A percentile compares a stretch with the other conserved stretches of the same genome.
Conservation (phyloP, 306 rosid genomes). For the Quercus variabilis region DNA sequence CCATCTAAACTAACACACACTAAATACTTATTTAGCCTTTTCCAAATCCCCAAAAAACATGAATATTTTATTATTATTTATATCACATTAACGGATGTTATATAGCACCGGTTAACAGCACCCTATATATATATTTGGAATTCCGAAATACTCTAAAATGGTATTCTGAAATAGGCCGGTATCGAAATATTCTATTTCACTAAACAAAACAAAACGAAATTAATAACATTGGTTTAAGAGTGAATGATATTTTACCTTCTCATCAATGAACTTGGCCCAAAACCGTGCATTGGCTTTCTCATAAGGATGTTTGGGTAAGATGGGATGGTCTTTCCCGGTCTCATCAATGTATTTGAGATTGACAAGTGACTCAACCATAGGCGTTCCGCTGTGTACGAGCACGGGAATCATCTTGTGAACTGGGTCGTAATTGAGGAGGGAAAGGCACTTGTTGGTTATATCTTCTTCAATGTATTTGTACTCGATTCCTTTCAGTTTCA, state of each 20-base stretch:
- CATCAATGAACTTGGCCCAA: constrained; percentile 61
- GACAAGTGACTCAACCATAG: constrained; percentile 53
- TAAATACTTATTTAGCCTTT: no score
- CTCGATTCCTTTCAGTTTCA: constrained; percentile 50
- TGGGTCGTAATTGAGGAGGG: constrained; percentile 53
- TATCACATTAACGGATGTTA: no score
- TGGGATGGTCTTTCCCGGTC: constrained; percentile 32
- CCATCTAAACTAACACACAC: no score
- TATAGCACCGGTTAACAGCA: no score
- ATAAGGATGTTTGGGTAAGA: constrained; percentile 45
- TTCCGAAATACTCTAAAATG: no score
- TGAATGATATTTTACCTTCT: constrained; percentile 32
- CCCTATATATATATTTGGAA: no score
- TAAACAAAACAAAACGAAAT: no score
- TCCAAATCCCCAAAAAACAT: no score
- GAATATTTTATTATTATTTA: no score
- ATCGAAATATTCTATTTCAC: no score
- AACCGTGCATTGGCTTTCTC: constrained; percentile 56
- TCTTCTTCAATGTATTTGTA: constrained; percentile 40
- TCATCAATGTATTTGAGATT: constrained; percentile 52
- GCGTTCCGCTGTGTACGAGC: constrained; percentile 43
- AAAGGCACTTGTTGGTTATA: constrained; percentile 29
- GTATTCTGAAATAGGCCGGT: no score
- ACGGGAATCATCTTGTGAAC: constrained; percentile 51
- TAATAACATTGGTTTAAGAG: no score